Conservation (phyloP, 345 rosid species). For the Citrus reticulata region DNA sequence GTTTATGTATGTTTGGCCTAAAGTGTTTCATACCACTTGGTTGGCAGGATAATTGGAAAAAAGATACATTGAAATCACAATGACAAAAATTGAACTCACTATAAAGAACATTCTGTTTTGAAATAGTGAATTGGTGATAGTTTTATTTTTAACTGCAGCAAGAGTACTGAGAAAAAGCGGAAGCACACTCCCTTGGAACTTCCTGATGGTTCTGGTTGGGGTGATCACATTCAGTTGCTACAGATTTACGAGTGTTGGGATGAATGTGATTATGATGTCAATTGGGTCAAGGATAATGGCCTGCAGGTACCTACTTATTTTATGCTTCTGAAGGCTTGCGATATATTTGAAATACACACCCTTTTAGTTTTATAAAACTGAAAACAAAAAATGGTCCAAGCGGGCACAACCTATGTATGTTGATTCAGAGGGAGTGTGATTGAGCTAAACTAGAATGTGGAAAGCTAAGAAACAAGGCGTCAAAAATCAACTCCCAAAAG, state of each 20-base stretch:
- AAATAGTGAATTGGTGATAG: constrained; percentile 1
- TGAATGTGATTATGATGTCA: constrained; percentile 53
- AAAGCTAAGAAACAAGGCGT: not conserved
- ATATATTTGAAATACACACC: not conserved
- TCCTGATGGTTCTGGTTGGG: constrained; percentile 92
- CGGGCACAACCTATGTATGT: no score
- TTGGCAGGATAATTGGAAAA: not conserved
- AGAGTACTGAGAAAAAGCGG: constrained; percentile 71
- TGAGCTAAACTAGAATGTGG: not conserved
- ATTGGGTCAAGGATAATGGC: constrained; percentile 75
- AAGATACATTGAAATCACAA: not conserved
- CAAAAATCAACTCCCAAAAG: not conserved
- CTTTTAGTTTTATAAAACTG: not conserved
- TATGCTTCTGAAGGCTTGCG: constrained; percentile 8
- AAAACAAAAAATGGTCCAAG: not conserved
- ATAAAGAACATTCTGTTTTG: not conserved
- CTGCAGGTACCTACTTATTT: constrained; percentile 56
- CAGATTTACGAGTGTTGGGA: constrained; percentile 88
- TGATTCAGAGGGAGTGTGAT: not conserved
- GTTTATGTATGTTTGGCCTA: not conserved
- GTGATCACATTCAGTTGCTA: constrained; percentile 91
- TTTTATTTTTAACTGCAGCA: constrained; percentile 38
- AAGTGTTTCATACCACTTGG: not conserved
- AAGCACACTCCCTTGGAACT: constrained; percentile 57
- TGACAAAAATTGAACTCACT: not conserved